Evolutionary conservation across 2,329 filamentous ascomycete genomes (phyloP).

Genomic region (Ceratocystis lukuohia): DNA sequence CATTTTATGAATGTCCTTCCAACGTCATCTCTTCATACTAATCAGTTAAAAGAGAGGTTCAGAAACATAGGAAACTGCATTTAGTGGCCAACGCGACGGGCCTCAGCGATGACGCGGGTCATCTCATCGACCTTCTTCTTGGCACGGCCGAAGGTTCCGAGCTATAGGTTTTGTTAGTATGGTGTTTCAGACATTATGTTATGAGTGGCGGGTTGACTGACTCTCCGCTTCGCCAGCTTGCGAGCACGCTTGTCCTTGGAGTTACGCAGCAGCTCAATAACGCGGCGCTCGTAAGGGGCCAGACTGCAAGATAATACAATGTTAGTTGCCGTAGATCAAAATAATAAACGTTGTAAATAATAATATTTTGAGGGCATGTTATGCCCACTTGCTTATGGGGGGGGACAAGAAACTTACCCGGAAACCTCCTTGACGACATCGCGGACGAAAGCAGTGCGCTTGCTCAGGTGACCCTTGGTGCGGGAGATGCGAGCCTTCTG

Average conservation of each 20-base stretch:
- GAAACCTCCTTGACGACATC: slow-evolving; percentile 98
- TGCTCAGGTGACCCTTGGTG: slow-evolving; percentile 92
- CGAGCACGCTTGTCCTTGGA: slow-evolving; percentile 97
- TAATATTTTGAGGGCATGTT: neutral
- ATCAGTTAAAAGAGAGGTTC: neutral
- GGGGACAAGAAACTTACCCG: slow-evolving; percentile 47
- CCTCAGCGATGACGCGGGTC: slow-evolving; percentile 93
- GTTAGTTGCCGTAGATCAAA: neutral
- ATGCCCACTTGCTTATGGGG: neutral
- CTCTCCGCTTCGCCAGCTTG: slow-evolving; percentile 98
- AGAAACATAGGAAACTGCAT: slow-evolving; percentile 21
- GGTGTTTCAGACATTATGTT: neutral
- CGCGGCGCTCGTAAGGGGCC: slow-evolving; percentile 92
- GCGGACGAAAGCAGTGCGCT: slow-evolving; percentile 91
- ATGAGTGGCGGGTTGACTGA: slow-evolving; percentile 35
- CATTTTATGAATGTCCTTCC: slow-evolving; percentile 11
- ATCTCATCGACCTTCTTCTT: slow-evolving; percentile 99
- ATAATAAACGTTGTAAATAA: neutral
- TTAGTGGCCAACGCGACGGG: slow-evolving; percentile 56
- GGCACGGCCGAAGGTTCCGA: slow-evolving; percentile 96
- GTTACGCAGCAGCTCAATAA: slow-evolving; percentile 98
- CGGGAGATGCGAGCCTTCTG: slow-evolving; percentile 65
- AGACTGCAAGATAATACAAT: slow-evolving; percentile 39
- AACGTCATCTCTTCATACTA: neutral
- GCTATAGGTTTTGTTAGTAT: slow-evolving; percentile 37